Base-by-base conservation (phyloP, 1,139 yeast genomes). In the Saccharomyces hybrid region DNA sequence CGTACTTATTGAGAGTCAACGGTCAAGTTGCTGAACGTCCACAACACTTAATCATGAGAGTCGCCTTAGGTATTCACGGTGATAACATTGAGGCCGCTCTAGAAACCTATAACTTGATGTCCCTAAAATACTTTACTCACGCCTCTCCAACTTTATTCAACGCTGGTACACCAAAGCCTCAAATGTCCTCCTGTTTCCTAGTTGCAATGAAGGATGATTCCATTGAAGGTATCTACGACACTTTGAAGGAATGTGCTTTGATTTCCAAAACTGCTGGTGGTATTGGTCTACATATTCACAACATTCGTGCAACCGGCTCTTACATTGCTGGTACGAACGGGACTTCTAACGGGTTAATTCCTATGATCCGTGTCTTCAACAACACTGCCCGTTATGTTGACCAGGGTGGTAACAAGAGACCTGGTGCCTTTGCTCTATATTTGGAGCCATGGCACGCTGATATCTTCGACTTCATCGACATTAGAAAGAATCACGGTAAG, bases 371-470 rank as follows among this genome's bases (percentile, higher is more conserved):
- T 61, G 96, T 88, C 26, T 88, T 81, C 75, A 88, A 88, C 75
- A 87, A 87, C 71, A 88, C 96, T 47, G 96, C 96, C 19, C 79
- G 96, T 66, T 88, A 88, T 67, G 96, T 88, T 38, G 96, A 88
- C 68, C 96, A 88, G 74, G 96, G 96, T 67, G 96, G 96, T 61
- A 88, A 88, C 75, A 88, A 88, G 73, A 80, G 96, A 67, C 96
- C 96, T 3, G 96, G 96, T 64, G 96, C 96, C 4, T 86, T 88
- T 72, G 95, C 96, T 48, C 75, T 88, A 53, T 88, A 88, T 71
- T 75, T 88, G 56, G 96, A 88, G 74, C 96, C 96, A 58, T 88
- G 96, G 96, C 96, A 88, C 69, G 81, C 86, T 27, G 96, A 88
- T 69, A 79, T 88, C 51, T 83, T 86, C 66, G 95, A 87, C 52